phyloP scores from a whole-genome alignment of 2,329 filamentous ascomycete genomes.

The Fusarium fracticaudum region DNA sequence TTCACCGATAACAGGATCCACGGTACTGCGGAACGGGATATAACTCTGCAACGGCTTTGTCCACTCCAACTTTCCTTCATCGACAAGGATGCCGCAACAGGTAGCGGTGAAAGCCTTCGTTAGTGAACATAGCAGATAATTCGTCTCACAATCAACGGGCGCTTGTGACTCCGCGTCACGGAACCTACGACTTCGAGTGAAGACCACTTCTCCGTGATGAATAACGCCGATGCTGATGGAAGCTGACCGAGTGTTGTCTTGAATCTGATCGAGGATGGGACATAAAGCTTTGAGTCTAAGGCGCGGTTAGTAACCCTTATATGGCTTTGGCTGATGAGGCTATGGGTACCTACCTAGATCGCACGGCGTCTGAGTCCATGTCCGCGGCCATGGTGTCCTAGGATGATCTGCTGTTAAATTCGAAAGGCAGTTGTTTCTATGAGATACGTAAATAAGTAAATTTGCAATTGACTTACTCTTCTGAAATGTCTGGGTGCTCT shows the following conservation, averaged over 20 bases:
- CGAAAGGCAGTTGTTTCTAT: accelerated
- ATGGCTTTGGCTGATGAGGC: background rate
- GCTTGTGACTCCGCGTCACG: background rate
- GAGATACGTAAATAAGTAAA: background rate
- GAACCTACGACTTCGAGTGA: background rate
- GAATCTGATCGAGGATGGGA: background rate
- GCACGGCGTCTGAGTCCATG: background rate
- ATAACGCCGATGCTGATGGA: background rate
- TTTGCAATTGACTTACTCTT: no score
- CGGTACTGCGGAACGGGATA: background rate
- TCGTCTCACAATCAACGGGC: background rate
- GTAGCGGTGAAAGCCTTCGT: background rate
- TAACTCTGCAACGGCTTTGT: background rate
- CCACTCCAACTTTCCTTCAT: background rate
- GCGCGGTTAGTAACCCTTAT: background rate
- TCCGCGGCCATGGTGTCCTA: background rate
- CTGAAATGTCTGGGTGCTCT: background rate
- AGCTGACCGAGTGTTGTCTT: background rate
- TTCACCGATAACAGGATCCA: background rate
- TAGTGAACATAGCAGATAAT: accelerated
- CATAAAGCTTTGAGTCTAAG: background rate
- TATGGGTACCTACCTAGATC: background rate
- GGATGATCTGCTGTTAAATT: background rate
- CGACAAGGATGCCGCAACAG: background rate
- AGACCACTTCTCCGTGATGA: background rate